phyloP scores from a whole-genome alignment of 257 asterid genomes.

The Nicotiana knightiana region DNA sequence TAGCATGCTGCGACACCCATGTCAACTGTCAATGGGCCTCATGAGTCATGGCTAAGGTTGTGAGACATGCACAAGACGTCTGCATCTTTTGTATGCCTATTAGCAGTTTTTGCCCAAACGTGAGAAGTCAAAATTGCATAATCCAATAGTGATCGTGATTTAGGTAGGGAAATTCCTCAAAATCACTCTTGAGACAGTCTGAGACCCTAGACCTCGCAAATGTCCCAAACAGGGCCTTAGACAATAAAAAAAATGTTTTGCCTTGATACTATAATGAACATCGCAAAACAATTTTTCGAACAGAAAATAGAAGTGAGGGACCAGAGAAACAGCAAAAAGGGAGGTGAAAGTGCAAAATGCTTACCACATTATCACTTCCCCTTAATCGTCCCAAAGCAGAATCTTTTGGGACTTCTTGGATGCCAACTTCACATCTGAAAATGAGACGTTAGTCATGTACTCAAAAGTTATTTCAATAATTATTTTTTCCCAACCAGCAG shows the following conservation, averaged over 20 bases:
- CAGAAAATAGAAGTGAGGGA: not conserved
- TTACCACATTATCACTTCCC: constrained; percentile 96
- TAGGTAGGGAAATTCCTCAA: not conserved
- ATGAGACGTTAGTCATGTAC: not conserved
- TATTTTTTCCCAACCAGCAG: not conserved
- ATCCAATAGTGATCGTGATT: not conserved
- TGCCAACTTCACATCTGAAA: constrained; percentile 80
- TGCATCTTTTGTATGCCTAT: not conserved
- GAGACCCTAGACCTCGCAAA: not conserved
- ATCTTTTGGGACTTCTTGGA: constrained; percentile 79
- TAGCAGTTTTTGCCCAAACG: not conserved
- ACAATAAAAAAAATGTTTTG: not conserved
- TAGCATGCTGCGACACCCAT: not conserved
- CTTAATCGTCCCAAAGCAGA: constrained; percentile 77
- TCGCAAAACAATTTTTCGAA: no score
- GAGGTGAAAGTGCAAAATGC: constrained; percentile 7
- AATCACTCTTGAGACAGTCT: not conserved
- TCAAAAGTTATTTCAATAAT: not conserved
- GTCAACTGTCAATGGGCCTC: not conserved
- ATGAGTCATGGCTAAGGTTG: not conserved
- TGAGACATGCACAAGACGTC: not conserved
- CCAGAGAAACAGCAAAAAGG: not conserved
- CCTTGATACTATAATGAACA: not conserved
- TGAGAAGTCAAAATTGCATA: no score
- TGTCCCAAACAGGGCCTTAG: not conserved